Percentiles rank a stretch among this genome's conserved stretches.
Evolutionary conservation across 169 alveolate genomes (phyloP).

Genomic region (Eimeria necatrix): DNA sequence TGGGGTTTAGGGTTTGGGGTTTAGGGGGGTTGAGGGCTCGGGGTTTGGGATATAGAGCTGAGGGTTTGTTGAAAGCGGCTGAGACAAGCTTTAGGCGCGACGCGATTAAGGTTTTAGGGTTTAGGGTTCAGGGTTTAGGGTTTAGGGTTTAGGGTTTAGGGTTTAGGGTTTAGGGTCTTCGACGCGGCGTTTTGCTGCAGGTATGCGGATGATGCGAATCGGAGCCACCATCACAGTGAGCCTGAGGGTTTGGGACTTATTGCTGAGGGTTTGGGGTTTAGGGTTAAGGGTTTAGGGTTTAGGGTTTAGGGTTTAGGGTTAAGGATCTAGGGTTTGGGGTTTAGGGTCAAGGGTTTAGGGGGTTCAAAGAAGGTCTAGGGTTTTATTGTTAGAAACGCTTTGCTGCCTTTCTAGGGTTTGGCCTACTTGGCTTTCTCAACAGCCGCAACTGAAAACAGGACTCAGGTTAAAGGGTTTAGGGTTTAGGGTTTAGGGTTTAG

Average conservation of each 20-base stretch:
- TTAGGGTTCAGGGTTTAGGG: not conserved
- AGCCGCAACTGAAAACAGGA: not conserved
- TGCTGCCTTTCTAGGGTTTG: no score
- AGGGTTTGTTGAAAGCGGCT: not conserved
- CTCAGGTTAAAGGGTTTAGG: not conserved
- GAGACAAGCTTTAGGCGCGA: not conserved
- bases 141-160: slow-evolving; percentile 1
- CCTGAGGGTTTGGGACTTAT: not conserved
- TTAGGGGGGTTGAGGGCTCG: no score
- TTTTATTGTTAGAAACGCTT: no score
- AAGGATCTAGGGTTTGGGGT: not conserved
- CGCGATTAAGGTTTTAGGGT: not conserved
- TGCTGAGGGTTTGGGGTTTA: not conserved
- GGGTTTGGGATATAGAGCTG: not conserved
- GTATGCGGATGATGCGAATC: slow-evolving; percentile 73
- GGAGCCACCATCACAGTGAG: slow-evolving; percentile 78
- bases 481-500: not conserved
- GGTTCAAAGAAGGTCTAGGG: not conserved
- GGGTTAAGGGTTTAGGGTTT: not conserved
- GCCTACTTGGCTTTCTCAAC: not conserved
- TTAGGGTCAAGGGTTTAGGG: not conserved
- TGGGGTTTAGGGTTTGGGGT: no score
- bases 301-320: not conserved
- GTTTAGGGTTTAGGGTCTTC: not conserved
- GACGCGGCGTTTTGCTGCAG: slow-evolving; percentile 21